Percentiles rank a stretch among this genome's conserved stretches.
Evolutionary conservation across 1,284 basidiomycete genomes (phyloP).

Genomic region (Puccinia horiana): DNA sequence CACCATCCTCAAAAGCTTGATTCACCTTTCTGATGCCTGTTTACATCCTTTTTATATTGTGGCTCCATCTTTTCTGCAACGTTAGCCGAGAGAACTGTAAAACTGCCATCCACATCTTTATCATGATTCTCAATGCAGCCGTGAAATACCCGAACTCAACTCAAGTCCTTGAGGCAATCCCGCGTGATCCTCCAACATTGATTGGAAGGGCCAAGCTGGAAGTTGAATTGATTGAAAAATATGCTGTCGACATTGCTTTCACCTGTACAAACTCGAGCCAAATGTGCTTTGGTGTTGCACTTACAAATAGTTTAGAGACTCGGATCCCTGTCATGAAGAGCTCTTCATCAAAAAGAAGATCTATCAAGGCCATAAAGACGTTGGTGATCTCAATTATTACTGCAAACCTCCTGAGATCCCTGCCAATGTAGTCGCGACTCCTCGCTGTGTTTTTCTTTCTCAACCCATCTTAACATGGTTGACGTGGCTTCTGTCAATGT

Average conservation of each 20-base stretch:
- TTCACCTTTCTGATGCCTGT: neutral
- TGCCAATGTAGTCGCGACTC: neutral
- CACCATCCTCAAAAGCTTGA: neutral
- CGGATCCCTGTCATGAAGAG: neutral
- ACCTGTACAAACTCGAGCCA: neutral
- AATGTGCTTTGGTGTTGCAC: neutral
- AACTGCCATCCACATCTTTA: conserved; percentile 3
- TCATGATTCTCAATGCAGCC: neutral
- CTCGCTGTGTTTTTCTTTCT: neutral
- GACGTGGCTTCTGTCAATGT: conserved; percentile 6
- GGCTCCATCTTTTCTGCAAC: conserved; percentile 42
- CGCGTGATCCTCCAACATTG: conserved; percentile 10
- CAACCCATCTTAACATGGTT: conserved; percentile 13
- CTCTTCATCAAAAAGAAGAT: neutral
- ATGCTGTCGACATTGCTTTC: conserved; percentile 27
- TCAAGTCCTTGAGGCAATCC: neutral
- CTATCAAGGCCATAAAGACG: neutral
- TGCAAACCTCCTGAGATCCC: neutral
- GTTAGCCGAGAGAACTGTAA: conserved; percentile 29
- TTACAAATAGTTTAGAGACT: neutral
- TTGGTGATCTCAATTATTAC: neutral
- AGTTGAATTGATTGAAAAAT: neutral
- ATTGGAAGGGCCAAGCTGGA: neutral
- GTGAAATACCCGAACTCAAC: neutral
- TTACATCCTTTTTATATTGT: conserved; percentile 3